Percentiles rank a stretch among this genome's conserved stretches.
Conservation (phyloP, 75 land plant genomes). For the Azolla pinnata region DNA sequence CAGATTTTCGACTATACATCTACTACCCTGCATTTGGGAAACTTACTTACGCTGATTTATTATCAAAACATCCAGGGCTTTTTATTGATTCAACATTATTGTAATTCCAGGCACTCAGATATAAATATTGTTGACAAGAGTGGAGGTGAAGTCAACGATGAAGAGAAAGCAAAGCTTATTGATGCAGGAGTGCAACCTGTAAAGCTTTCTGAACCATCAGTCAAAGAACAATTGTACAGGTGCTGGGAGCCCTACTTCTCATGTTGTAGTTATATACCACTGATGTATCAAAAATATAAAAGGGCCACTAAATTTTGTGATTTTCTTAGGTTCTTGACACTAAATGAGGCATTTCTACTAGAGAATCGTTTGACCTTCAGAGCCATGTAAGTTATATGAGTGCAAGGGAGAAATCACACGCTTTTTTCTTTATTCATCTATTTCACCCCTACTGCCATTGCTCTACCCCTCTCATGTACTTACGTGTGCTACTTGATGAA, state of each 20-base stretch:
- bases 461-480: background rate
- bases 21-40: no score
- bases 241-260: slow-evolving; percentile 8
- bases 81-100: no score
- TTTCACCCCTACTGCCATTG: background rate
- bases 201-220: slow-evolving; percentile 35
- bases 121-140: slow-evolving; percentile 48
- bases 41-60: no score
- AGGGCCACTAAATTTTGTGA: background rate
- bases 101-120: slow-evolving; percentile 85
- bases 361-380: slow-evolving; percentile 67
- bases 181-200: slow-evolving; percentile 60
- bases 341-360: slow-evolving; percentile 72
- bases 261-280: background rate
- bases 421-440: background rate
- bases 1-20: no score
- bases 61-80: no score
- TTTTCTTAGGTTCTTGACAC: slow-evolving; percentile 49
- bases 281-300: background rate
- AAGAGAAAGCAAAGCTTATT: slow-evolving; percentile 54
- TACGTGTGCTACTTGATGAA: no score
- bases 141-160: slow-evolving; percentile 39
- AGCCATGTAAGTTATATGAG: slow-evolving; percentile 53
- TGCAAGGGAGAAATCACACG: background rate
- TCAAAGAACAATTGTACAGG: slow-evolving; percentile 50